Percentiles rank a stretch among this genome's conserved stretches.
Evolutionary conservation across 352 stramenopile species (phyloP).

Genomic region (Phytopythium helicoides): DNA sequence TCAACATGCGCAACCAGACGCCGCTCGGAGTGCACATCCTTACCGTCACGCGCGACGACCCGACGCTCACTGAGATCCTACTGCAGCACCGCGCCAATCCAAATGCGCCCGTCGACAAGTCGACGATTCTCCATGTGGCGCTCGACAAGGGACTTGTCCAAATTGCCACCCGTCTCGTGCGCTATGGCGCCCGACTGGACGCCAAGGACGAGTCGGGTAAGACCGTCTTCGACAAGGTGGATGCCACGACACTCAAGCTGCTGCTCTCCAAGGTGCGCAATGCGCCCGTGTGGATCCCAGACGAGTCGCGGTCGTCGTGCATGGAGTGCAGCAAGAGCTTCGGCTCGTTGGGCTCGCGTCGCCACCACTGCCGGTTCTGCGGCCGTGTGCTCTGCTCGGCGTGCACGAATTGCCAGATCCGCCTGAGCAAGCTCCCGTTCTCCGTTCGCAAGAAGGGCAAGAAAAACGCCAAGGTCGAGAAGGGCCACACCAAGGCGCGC

Average conservation of each 20-base stretch:
- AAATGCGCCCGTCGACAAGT: constrained; percentile 59
- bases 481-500: constrained; percentile 47
- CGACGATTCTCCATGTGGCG: constrained; percentile 58
- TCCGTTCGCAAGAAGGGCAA: constrained; percentile 43
- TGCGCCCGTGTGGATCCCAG: constrained; percentile 48
- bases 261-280: constrained; percentile 49
- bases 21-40: constrained; percentile 64
- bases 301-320: constrained; percentile 41
- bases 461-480: constrained; percentile 46
- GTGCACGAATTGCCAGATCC: constrained; percentile 47
- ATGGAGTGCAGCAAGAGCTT: constrained; percentile 67
- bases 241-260: constrained; percentile 33
- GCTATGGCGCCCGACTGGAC: constrained; percentile 49
- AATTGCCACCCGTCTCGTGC: constrained; percentile 49
- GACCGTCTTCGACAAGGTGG: constrained; percentile 69
- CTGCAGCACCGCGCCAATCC: constrained; percentile 53
- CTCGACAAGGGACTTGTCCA: constrained; percentile 54
- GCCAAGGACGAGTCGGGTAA: constrained; percentile 55
- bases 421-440: constrained; percentile 40
- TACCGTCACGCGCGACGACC: constrained; percentile 52
- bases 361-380: constrained; percentile 65
- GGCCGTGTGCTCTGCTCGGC: constrained; percentile 46
- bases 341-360: constrained; percentile 27
- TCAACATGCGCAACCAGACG: constrained; percentile 72
- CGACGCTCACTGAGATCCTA: constrained; percentile 56